phyloP scores from a whole-genome alignment of 345 rosid species.

The Sapria himalayana region DNA sequence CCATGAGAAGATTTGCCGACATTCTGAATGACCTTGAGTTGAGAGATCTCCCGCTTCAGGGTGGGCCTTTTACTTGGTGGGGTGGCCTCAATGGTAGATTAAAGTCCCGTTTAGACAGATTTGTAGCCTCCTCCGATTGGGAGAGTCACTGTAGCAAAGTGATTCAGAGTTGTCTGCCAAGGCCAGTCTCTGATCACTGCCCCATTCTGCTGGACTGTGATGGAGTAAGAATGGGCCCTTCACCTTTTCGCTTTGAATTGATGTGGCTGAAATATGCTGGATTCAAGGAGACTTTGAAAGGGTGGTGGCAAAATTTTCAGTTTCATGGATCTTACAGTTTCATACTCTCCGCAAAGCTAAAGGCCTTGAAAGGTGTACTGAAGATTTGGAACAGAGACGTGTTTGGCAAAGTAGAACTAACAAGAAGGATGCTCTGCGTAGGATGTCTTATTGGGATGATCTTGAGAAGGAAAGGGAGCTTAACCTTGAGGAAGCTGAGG shows the following conservation, averaged over 20 bases:
- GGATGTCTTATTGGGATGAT: too few relatives aligned
- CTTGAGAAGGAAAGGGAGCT: too few relatives aligned
- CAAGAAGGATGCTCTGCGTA: too few relatives aligned
- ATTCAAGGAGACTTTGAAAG: not conserved
- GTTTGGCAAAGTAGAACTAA: not conserved
- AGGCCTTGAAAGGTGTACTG: not conserved
- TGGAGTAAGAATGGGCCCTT: not conserved
- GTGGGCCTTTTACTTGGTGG: not conserved
- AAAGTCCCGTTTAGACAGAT: not conserved
- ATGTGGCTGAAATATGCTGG: not conserved
- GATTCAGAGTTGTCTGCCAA: not conserved
- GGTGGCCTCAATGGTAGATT: not conserved
- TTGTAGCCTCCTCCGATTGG: not conserved
- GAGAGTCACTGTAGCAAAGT: not conserved
- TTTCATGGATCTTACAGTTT: not conserved
- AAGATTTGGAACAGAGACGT: not conserved
- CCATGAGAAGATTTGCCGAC: not conserved
- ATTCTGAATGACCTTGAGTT: not conserved
- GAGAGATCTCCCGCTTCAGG: not conserved
- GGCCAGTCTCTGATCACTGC: not conserved
- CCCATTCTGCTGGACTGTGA: not conserved
- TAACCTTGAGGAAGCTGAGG: too few relatives aligned
- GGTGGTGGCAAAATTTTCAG: not conserved
- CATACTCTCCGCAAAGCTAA: not conserved
- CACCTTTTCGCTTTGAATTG: not conserved